These are phyloP conservation scores for Lipomyces sp. DNA, from an alignment of 805 yeast genomes.

Conservation along the genomic window DNA sequence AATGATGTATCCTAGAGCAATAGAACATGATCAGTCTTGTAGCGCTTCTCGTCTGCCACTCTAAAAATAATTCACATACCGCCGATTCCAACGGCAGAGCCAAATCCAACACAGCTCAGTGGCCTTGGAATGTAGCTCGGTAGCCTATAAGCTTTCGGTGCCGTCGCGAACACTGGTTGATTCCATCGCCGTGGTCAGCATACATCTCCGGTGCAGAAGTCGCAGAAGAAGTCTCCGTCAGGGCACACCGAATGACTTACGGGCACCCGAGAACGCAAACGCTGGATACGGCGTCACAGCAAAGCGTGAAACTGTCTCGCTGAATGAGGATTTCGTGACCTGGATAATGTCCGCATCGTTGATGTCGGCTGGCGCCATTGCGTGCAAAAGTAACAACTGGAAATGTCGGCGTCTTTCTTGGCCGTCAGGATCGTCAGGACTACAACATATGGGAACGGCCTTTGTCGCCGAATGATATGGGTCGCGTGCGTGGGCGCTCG, in stretches of 20 bases:
- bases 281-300: constrained; percentile 29
- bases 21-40: too few relatives aligned
- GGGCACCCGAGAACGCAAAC: constrained; percentile 22
- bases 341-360: constrained; percentile 1
- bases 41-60: background rate
- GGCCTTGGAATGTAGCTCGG: constrained; percentile 23
- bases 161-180: constrained; percentile 24
- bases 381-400: too few relatives aligned
- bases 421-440: too few relatives aligned
- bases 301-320: constrained; percentile 20
- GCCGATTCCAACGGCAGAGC: constrained; percentile 26
- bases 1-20: constrained; percentile 53
- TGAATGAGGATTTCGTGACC: constrained; percentile 6
- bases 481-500: too few relatives aligned
- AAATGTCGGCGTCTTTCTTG: background rate
- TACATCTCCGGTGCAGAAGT: background rate
- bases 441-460: too few relatives aligned
- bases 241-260: constrained; percentile 11
- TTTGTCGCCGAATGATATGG: too few relatives aligned
- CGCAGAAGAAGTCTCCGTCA: background rate
- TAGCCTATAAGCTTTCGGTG: constrained; percentile 14
- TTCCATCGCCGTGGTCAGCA: background rate
- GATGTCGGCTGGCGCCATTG: too few relatives aligned
- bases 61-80: constrained; percentile 11
- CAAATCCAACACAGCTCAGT: constrained; percentile 29